Evolutionary conservation across 2,329 filamentous ascomycete species (phyloP).

Genomic region (Paracamarosporium sp.): DNA sequence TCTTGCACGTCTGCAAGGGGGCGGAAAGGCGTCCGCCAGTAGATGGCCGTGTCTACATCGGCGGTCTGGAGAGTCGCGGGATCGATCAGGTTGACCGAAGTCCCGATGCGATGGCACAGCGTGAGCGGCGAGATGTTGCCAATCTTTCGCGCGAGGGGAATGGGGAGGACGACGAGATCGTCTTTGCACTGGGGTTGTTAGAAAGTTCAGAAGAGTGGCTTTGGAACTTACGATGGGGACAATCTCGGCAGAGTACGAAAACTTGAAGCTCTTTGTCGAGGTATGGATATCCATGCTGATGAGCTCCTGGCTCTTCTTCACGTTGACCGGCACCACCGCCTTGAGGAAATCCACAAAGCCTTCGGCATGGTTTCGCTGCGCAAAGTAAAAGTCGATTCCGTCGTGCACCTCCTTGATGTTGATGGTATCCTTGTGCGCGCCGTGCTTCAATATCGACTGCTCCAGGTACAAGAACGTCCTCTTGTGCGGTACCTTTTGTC

Average conservation of each 20-base stretch:
- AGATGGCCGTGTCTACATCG: conserved; percentile 81
- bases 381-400: conserved; percentile 95
- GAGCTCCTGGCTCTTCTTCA: conserved; percentile 88
- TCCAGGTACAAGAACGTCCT: conserved; percentile 83
- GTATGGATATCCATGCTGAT: conserved; percentile 95
- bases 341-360: conserved; percentile 90
- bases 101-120: conserved; percentile 88
- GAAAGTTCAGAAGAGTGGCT: background rate
- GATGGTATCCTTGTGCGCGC: conserved; percentile 80
- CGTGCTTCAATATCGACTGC: conserved; percentile 94
- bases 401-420: conserved; percentile 98
- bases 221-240: conserved; percentile 70
- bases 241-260: conserved; percentile 86
- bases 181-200: conserved; percentile 73
- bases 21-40: conserved; percentile 89
- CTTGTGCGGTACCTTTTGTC: conserved; percentile 97
- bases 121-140: conserved; percentile 89
- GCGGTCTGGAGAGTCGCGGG: conserved; percentile 89
- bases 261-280: conserved; percentile 90
- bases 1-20: conserved; percentile 84
- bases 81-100: conserved; percentile 87
- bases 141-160: conserved; percentile 83
- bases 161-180: conserved; percentile 90
- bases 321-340: conserved; percentile 78
- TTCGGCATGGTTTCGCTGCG: conserved; percentile 87